These are phyloP conservation scores for Neurospora sp. DNA, from an alignment of 495 filamentous ascomycete species.

Conservation along the genomic window DNA sequence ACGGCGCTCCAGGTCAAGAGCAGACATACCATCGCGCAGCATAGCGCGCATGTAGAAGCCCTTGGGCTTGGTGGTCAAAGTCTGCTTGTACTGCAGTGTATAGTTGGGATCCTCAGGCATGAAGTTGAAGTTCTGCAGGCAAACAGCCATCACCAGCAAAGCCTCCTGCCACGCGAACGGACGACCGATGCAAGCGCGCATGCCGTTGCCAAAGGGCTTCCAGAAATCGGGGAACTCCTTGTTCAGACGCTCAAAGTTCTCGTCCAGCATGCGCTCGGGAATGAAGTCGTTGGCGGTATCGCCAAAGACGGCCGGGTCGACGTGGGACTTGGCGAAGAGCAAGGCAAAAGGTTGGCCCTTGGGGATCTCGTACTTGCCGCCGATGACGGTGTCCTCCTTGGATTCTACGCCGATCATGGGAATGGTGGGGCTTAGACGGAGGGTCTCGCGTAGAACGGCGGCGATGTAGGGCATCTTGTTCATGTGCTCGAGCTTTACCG, in stretches of 20 bases:
- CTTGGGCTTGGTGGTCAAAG: slow-evolving; percentile 68
- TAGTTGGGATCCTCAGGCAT: slow-evolving; percentile 48
- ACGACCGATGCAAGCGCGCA: slow-evolving; percentile 41
- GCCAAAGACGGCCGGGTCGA: slow-evolving; percentile 42
- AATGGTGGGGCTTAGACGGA: slow-evolving; percentile 57
- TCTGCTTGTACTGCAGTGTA: slow-evolving; percentile 56
- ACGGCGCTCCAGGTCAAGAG: slow-evolving; percentile 45
- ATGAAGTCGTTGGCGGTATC: slow-evolving; percentile 44
- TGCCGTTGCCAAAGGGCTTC: slow-evolving; percentile 54
- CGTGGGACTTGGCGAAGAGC: slow-evolving; percentile 45
- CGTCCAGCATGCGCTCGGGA: slow-evolving; percentile 59
- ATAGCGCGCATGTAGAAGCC: slow-evolving; percentile 60
- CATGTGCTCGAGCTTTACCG: slow-evolving; percentile 57
- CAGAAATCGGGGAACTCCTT: slow-evolving; percentile 38
- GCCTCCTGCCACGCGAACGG: slow-evolving; percentile 58
- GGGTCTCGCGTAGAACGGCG: slow-evolving; percentile 58
- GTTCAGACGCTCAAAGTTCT: slow-evolving; percentile 45
- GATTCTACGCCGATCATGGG: slow-evolving; percentile 39
- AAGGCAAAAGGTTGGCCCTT: slow-evolving; percentile 43
- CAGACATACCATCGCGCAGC: slow-evolving; percentile 47
- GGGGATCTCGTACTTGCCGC: slow-evolving; percentile 56
- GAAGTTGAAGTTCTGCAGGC: slow-evolving; percentile 57
- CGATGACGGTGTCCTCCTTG: slow-evolving; percentile 41
- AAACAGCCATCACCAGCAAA: slow-evolving; percentile 40
- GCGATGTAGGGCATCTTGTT: slow-evolving; percentile 43